Percentiles rank a stretch among this genome's conserved stretches.
phyloP scores from a whole-genome alignment of 345 rosid genomes.

The Hibiscus mutabilis region DNA sequence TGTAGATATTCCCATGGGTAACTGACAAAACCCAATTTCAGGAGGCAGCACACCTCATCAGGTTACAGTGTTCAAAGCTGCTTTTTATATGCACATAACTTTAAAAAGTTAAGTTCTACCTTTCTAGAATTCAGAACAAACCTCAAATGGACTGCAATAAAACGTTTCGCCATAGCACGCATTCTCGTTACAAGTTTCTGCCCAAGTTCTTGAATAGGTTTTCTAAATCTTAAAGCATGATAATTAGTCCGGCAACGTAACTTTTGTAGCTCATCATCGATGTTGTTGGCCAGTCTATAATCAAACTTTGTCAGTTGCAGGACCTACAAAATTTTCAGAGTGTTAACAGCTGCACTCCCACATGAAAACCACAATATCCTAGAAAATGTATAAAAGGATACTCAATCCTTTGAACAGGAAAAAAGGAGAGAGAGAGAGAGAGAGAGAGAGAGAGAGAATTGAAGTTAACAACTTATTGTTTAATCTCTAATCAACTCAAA shows the following conservation, averaged over 20 bases:
- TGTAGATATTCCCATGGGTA: neutral
- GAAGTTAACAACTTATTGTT: neutral
- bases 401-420: neutral
- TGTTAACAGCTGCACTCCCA: conserved; percentile 4
- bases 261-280: conserved; percentile 84
- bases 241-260: conserved; percentile 93
- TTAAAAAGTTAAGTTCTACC: neutral
- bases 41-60: neutral
- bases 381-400: neutral
- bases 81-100: neutral
- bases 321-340: conserved; percentile 51
- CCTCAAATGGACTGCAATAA: conserved; percentile 93
- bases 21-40: neutral
- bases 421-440: neutral
- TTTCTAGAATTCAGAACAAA: conserved; percentile 20
- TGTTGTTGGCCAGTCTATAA: conserved; percentile 82
- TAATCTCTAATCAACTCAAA: neutral
- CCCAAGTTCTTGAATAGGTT: conserved; percentile 34
- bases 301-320: conserved; percentile 98
- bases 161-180: conserved; percentile 68
- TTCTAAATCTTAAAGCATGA: conserved; percentile 70
- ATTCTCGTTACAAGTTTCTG: conserved; percentile 64
- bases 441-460: neutral
- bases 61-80: neutral
- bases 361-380: conserved; percentile 1